These are phyloP conservation scores for Penicillium bialowiezense DNA, from an alignment of 495 filamentous ascomycete species.

Conservation along the genomic window DNA sequence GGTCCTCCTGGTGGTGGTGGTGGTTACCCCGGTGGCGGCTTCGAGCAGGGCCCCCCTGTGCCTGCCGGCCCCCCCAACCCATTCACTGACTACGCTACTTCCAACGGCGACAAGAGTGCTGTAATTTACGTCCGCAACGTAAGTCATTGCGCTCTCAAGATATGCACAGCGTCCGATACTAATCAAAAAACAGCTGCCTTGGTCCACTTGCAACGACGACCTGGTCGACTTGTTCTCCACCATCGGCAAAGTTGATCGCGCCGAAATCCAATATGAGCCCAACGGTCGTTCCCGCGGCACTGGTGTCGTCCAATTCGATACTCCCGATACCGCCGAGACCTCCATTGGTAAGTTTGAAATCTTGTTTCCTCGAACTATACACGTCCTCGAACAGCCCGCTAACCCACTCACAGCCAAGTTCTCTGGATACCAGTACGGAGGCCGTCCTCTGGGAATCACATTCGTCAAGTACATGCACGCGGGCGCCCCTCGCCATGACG, in stretches of 20 bases:
- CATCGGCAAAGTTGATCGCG: constrained; percentile 95
- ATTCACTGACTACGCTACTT: constrained; percentile 91
- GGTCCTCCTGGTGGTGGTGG: constrained; percentile 19
- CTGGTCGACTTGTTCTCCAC: constrained; percentile 94
- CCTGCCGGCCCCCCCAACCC: constrained; percentile 70
- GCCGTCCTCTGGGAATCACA: constrained; percentile 84
- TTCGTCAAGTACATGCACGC: constrained; percentile 86
- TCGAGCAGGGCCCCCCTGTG: constrained; percentile 41
- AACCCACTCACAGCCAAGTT: constrained; percentile 68
- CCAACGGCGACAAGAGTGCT: constrained; percentile 77
- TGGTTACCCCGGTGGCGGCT: constrained; percentile 38
- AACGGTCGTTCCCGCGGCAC: constrained; percentile 94
- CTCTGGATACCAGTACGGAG: constrained; percentile 95
- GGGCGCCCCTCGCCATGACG: constrained; percentile 58
- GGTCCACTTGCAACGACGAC: constrained; percentile 98
- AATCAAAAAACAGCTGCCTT: constrained; percentile 67
- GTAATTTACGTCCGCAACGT: constrained; percentile 97
- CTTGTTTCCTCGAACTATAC: background rate
- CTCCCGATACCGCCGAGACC: constrained; percentile 78
- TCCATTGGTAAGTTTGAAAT: constrained; percentile 63
- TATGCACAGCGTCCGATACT: background rate
- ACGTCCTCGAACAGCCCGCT: background rate
- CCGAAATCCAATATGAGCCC: constrained; percentile 97
- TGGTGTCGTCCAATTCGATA: constrained; percentile 92
- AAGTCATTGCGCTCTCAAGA: constrained; percentile 38